These are phyloP conservation scores for Cladophialophora chaetospira DNA, from an alignment of 2,329 filamentous ascomycete genomes.

Conservation along the genomic window DNA sequence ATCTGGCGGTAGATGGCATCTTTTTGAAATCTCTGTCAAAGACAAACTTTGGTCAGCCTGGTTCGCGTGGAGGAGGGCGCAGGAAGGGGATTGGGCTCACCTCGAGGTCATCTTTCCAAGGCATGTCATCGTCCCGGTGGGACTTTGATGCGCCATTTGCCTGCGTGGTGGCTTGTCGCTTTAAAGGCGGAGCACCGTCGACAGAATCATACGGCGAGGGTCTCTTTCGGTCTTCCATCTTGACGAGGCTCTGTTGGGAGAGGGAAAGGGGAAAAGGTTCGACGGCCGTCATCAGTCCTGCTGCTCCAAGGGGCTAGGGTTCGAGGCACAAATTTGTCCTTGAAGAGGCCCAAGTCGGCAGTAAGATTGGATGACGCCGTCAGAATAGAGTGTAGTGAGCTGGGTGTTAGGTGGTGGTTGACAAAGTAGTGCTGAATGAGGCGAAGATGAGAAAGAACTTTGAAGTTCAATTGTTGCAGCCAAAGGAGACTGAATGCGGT, in stretches of 20 bases:
- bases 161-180: slow-evolving; percentile 73
- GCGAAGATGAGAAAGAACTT: slow-evolving; percentile 14
- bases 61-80: not conserved
- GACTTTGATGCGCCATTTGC: slow-evolving; percentile 70
- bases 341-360: slow-evolving; percentile 8
- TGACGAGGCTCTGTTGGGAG: slow-evolving; percentile 74
- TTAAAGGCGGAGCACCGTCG: slow-evolving; percentile 83
- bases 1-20: slow-evolving; percentile 97
- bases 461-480: too few species aligned
- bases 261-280: slow-evolving; percentile 70
- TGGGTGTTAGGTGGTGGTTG: slow-evolving; percentile 3
- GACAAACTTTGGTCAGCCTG: slow-evolving; percentile 11
- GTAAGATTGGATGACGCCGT: slow-evolving; percentile 5
- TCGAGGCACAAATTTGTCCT: slow-evolving; percentile 11
- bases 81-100: slow-evolving; percentile 57
- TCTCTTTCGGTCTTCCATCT: slow-evolving; percentile 99
- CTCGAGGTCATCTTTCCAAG: slow-evolving; percentile 71
- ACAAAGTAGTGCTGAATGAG: slow-evolving; percentile 8
- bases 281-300: slow-evolving; percentile 84
- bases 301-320: slow-evolving; percentile 32
- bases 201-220: slow-evolving; percentile 77
- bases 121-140: slow-evolving; percentile 68
- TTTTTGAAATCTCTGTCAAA: slow-evolving; percentile 77
- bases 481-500: slow-evolving; percentile 1
- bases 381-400: not conserved